phyloP scores from a whole-genome alignment of 768 basidiomycete genomes.

The Amyloporia xantha region DNA sequence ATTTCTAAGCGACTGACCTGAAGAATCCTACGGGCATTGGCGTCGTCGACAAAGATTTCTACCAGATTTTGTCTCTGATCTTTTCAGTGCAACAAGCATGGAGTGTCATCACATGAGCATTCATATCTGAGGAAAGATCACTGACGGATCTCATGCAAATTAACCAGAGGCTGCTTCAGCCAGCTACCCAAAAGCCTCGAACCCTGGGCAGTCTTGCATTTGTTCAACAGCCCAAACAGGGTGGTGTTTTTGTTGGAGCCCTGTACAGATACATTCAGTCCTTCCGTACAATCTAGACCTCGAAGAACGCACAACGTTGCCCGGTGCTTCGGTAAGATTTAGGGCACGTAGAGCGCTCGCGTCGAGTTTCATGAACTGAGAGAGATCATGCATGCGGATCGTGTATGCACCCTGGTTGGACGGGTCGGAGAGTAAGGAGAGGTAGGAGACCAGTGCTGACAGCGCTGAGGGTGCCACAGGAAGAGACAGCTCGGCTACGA shows the following conservation, averaged over 20 bases:
- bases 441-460: conserved; percentile 75
- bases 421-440: conserved; percentile 70
- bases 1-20: conserved; percentile 45
- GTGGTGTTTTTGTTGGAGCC: conserved; percentile 77
- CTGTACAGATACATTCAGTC: conserved; percentile 23
- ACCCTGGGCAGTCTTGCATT: conserved; percentile 95
- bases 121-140: conserved; percentile 6
- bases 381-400: conserved; percentile 81
- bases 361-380: conserved; percentile 94
- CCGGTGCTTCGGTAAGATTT: conserved; percentile 71
- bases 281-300: background rate
- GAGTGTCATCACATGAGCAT: background rate
- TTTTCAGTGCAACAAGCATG: conserved; percentile 23
- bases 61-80: conserved; percentile 86
- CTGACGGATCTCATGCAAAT: conserved; percentile 88
- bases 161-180: conserved; percentile 94
- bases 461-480: conserved; percentile 76
- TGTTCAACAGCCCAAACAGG: conserved; percentile 83
- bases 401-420: conserved; percentile 76
- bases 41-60: conserved; percentile 77
- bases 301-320: conserved; percentile 31
- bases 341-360: conserved; percentile 90
- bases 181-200: conserved; percentile 81
- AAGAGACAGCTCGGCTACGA: conserved; percentile 66
- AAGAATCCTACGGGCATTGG: conserved; percentile 59